Base-by-base conservation (phyloP, 2,329 filamentous ascomycete genomes). In the Colletotrichum tanaceti region DNA sequence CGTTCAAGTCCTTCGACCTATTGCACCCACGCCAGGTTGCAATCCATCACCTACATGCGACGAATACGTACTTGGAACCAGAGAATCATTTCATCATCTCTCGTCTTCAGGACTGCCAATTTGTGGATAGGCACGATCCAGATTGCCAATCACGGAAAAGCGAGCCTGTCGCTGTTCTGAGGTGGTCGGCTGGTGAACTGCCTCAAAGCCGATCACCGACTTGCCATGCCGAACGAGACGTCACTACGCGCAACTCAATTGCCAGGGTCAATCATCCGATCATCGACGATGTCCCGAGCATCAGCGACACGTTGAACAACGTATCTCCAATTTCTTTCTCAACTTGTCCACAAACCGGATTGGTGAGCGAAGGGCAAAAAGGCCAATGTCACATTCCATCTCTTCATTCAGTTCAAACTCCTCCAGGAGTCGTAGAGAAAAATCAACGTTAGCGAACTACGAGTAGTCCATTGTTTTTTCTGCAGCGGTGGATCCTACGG, bases 71-170 rank as follows among this genome's bases (percentile, higher is more conserved):
- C 61, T 50, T 47, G 22, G 39, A 55, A 41, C 22, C 32, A 24
- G 11, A 38, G 53, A 13, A 28, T 35, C 20, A 68, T 68, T 57
- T 60, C 65, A 68, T 68, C 65, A 65, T 57, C 54, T 65, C 44
- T 68, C 65, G 65, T 38, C 43, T 41, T 28, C 55, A 55, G 57
- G 13, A 49, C 62, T 35, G 46, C n/a, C 32, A 50, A 49, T 46
- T 28, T 47, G 49, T 44, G n/a, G 39, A 49, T 43, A 43, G 55
- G 49, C 65, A 50, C 65, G 61, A 68, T 65, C 47, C 61, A 65
- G 46, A 53, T 44, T 65, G 46, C 61, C 65, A 58, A 53, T 54
- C 47, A 54, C 14, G 61, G 61, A 58, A 35, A 35, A 13, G 47
- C 47, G 49, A 65, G 50, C 41, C 65, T 35, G 41, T 35, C 65